Conservation (phyloP, 2,329 filamentous ascomycete species). For the Fusarium nygamai region DNA sequence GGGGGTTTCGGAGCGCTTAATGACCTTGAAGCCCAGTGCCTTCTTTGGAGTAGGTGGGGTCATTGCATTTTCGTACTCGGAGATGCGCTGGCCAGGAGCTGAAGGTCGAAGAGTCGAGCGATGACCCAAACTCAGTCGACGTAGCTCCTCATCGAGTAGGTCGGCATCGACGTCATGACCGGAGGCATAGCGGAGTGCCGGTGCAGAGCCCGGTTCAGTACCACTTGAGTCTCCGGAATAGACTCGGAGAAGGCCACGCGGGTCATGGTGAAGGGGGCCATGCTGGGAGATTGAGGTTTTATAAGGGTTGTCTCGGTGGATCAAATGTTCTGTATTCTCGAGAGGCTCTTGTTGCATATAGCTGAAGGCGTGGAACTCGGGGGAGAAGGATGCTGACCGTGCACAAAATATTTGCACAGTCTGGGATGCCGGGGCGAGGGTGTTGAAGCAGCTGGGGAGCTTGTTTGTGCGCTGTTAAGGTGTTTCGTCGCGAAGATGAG, state of each 20-base stretch:
- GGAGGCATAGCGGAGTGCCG: slow-evolving; percentile 41
- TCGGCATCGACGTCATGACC: slow-evolving; percentile 52
- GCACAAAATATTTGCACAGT: slow-evolving; percentile 63
- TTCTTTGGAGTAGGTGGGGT: slow-evolving; percentile 58
- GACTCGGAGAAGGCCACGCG: slow-evolving; percentile 50
- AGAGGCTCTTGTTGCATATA: slow-evolving; percentile 72
- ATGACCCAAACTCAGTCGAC: slow-evolving; percentile 59
- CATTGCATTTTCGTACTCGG: slow-evolving; percentile 70
- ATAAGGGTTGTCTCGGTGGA: slow-evolving; percentile 50
- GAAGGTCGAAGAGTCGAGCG: slow-evolving; percentile 43
- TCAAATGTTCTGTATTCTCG: slow-evolving; percentile 57
- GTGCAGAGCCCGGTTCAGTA: slow-evolving; percentile 50
- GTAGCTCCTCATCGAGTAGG: slow-evolving; percentile 61
- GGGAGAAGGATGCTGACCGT: slow-evolving; percentile 56
- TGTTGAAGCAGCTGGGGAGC: not conserved
- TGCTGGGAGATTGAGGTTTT: slow-evolving; percentile 58
- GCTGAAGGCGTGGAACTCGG: slow-evolving; percentile 54
- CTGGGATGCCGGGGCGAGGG: slow-evolving; percentile 39
- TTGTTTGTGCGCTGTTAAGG: slow-evolving; percentile 20
- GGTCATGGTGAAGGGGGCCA: slow-evolving; percentile 63
- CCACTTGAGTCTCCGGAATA: slow-evolving; percentile 48
- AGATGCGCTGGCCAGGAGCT: slow-evolving; percentile 63
- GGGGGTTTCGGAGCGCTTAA: slow-evolving; percentile 56
- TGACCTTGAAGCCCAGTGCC: slow-evolving; percentile 64
- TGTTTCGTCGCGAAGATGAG: slow-evolving; percentile 30